Conservation (phyloP, 2,329 filamentous ascomycete genomes). For the Calonectria montana region DNA sequence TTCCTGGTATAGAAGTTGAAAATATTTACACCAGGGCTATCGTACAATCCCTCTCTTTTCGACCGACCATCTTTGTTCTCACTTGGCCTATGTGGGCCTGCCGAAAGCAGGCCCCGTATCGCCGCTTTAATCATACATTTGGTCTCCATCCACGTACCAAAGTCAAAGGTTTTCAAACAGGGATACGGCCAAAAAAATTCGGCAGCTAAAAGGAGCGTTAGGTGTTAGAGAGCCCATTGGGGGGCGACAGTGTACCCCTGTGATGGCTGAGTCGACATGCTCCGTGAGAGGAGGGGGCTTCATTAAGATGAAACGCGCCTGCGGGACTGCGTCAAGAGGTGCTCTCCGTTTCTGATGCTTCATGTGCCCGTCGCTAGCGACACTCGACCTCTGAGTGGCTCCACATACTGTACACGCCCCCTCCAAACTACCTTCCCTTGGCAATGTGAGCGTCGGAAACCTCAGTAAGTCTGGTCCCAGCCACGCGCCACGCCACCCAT, state of each 20-base stretch:
- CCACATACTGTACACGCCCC: constrained; percentile 28
- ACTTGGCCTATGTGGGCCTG: neutral
- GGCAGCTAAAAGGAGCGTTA: constrained; percentile 9
- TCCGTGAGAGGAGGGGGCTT: constrained; percentile 37
- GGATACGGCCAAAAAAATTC: constrained; percentile 25
- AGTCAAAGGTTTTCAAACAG: constrained; percentile 31
- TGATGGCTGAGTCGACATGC: constrained; percentile 38
- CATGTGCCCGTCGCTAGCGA: constrained; percentile 49
- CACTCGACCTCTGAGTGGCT: constrained; percentile 38
- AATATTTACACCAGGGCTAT: neutral
- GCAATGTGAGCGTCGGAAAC: constrained; percentile 14
- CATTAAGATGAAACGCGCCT: constrained; percentile 62
- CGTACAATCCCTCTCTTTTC: neutral
- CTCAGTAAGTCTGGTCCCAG: constrained; percentile 13
- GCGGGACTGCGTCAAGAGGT: constrained; percentile 61
- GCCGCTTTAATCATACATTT: constrained; percentile 16
- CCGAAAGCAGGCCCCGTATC: constrained; percentile 14
- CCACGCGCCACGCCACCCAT: constrained; percentile 21
- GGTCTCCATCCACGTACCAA: constrained; percentile 26
- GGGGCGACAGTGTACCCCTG: constrained; percentile 37
- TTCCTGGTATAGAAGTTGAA: constrained; percentile 2
- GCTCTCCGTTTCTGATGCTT: constrained; percentile 46
- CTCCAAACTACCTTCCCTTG: constrained; percentile 20
- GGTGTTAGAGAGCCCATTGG: constrained; percentile 8
- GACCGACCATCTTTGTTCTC: neutral